phyloP scores from a whole-genome alignment of 2,329 filamentous ascomycete species.

The Pseudodiploospora longispora region DNA sequence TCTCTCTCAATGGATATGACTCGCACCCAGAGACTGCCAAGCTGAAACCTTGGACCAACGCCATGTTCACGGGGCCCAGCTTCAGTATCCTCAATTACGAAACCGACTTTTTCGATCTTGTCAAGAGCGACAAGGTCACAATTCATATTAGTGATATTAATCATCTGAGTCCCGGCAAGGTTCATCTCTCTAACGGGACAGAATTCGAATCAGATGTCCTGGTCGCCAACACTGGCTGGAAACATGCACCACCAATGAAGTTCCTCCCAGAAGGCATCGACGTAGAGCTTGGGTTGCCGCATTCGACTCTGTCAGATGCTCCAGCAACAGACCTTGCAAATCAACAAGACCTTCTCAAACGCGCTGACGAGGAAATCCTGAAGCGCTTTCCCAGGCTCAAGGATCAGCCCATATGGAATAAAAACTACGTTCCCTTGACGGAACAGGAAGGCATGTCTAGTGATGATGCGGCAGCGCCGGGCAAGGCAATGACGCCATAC shows the following conservation, averaged over 20 bases:
- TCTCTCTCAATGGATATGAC: conserved; percentile 45
- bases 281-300: conserved; percentile 41
- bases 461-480: conserved; percentile 18
- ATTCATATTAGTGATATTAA: conserved; percentile 46
- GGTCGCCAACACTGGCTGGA: conserved; percentile 53
- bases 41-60: conserved; percentile 43
- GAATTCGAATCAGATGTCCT: conserved; percentile 41
- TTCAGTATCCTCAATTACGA: conserved; percentile 55
- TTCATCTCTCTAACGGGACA: conserved; percentile 44
- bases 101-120: conserved; percentile 48
- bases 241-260: conserved; percentile 41
- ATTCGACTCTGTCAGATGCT: conserved; percentile 16
- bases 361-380: conserved; percentile 46
- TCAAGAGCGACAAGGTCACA: conserved; percentile 42
- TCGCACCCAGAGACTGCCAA: conserved; percentile 43
- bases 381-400: conserved; percentile 43
- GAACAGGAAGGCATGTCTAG: conserved; percentile 29
- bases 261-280: conserved; percentile 41
- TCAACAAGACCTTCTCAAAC: conserved; percentile 26
- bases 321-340: conserved; percentile 24
- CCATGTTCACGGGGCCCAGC: conserved; percentile 45
- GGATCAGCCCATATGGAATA: conserved; percentile 42
- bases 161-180: conserved; percentile 32
- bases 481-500: conserved; percentile 26
- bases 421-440: conserved; percentile 34